phyloP scores from a whole-genome alignment of 202 grass and related monocot genomes.

The Zizania palustris region DNA sequence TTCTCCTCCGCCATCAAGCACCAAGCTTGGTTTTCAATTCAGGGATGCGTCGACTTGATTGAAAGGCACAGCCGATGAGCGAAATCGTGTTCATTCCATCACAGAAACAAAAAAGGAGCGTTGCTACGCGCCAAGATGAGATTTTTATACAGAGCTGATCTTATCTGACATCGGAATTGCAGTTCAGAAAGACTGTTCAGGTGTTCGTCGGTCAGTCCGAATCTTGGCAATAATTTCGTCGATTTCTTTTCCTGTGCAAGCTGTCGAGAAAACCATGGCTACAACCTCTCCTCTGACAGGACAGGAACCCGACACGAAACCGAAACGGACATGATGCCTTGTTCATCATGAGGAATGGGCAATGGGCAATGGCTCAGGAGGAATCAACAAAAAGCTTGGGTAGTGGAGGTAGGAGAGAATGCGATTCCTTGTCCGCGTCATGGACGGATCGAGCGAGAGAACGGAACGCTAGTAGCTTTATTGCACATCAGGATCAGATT shows the following conservation, averaged over 20 bases:
- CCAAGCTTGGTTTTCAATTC: not conserved
- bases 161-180: not conserved
- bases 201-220: too few relatives aligned
- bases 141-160: not conserved
- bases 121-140: not conserved
- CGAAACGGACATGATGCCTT: not conserved
- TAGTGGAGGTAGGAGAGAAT: not conserved
- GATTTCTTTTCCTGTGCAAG: not conserved
- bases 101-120: not conserved
- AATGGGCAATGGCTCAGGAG: conserved; percentile 27
- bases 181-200: not conserved
- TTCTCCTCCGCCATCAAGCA: not conserved
- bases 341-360: not conserved
- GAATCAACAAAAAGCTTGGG: conserved; percentile 36
- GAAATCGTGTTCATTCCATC: not conserved
- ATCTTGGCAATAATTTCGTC: not conserved
- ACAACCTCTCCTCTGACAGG: not conserved
- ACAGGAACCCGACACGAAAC: not conserved
- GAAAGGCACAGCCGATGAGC: not conserved
- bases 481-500: conserved; percentile 32
- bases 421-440: not conserved
- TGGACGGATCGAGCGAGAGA: conserved; percentile 12
- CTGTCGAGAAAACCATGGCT: not conserved
- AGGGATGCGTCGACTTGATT: not conserved
- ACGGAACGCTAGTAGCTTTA: not conserved